A percentile compares a stretch with the other conserved stretches of the same genome.
Conservation (phyloP, 176 grass and related monocot genomes). For the Musa acuminata region DNA sequence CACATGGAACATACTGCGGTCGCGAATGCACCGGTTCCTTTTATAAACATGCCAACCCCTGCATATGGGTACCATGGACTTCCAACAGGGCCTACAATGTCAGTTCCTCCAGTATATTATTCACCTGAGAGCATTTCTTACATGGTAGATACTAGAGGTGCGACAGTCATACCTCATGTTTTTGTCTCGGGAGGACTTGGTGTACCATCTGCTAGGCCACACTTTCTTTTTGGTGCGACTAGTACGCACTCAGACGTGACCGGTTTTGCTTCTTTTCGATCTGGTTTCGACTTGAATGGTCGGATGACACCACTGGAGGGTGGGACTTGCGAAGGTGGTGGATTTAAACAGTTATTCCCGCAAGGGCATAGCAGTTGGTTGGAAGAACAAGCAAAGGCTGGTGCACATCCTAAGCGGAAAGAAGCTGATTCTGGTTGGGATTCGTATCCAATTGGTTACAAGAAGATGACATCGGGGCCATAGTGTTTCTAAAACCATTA, state of each 20-base stretch:
- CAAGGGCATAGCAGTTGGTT: constrained; percentile 4
- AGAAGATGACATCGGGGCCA: constrained; percentile 3
- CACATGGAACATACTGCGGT: not conserved
- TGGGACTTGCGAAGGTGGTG: not conserved
- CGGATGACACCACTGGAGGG: not conserved
- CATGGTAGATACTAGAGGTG: constrained; percentile 12
- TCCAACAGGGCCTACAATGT: not conserved
- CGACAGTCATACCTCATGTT: not conserved
- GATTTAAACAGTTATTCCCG: constrained; percentile 3
- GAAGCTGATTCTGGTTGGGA: constrained; percentile 19
- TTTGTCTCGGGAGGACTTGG: not conserved
- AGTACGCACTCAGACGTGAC: not conserved
- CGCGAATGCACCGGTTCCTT: not conserved
- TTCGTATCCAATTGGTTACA: not conserved
- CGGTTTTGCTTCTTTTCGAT: not conserved
- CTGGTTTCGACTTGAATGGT: constrained; percentile 15
- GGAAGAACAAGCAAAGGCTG: constrained; percentile 3
- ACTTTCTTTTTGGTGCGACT: not conserved
- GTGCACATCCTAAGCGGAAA: constrained; percentile 14
- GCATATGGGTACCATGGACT: constrained; percentile 7
- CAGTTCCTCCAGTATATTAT: not conserved
- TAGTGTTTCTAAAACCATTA: not conserved
- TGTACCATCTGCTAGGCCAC: not conserved
- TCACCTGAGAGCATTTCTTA: constrained; percentile 7
- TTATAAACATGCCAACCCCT: not conserved